Evolutionary conservation across 2,329 filamentous ascomycete species (phyloP), one percentile per base, ranked within the genome.

Genomic region (Trichoderma oligosporum): DNA sequence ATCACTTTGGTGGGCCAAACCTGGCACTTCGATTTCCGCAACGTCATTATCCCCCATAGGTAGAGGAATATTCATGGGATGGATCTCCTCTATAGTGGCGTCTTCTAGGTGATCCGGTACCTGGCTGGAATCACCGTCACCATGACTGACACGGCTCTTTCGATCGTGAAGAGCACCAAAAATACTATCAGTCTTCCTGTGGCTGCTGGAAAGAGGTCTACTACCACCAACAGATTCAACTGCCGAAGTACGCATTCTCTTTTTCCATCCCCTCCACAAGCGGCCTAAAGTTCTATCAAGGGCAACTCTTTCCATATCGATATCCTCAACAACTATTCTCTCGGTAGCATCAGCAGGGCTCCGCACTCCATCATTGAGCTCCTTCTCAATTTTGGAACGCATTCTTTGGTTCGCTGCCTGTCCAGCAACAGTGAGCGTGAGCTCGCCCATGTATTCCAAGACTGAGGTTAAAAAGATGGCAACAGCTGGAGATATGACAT

Each of bases 401-500:
- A 86, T 77, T 62, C 89, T 83, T 56, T 85, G 82, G 68, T 85
- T 91, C 1, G 94, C 88, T 25, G 90, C 91, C 68, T 96, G 88
- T 12, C 90, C 90, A 14, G 91, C 89, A 36, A 95, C 83, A n/a
- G 92, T 82, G 60, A 99, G 77, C 6, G 91, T 88, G 69, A 96
- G 89, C 73, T 99, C 94, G 29, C 90, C 93, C 72, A 99, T 85
- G 67, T 91, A 94, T 72, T 99, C 94, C 39, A 99, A 78, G 60
- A 99, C 90, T 0, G 93, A 95, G 0, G 94, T 97, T 45, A 99
- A 76, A 73, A 97, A 99, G 62, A 99, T 97, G 58, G 94, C 92
- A 12, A 95, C 90, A 0, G 92, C 88, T 27, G 94, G 92, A 0
- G 91, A 95, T 18, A 97, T 88, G 46, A 85, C 80, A 57, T 86